Percentiles rank a stretch among this genome's conserved stretches.
These are phyloP conservation scores for Panaeolus papilionaceus DNA, from an alignment of 768 basidiomycete species.

Conservation along the genomic window DNA sequence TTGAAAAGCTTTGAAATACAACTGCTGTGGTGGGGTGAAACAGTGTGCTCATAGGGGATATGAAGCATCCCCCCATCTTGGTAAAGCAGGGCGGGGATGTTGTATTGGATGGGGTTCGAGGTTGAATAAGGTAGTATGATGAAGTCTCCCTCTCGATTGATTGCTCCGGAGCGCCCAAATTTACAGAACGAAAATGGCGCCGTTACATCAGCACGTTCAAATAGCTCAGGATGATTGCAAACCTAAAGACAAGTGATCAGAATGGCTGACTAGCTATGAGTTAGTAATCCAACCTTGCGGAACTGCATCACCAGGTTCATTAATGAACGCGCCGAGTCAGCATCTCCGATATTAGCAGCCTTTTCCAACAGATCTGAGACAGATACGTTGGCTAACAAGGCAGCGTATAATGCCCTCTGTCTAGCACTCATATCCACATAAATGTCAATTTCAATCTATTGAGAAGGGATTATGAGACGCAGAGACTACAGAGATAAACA, in stretches of 20 bases:
- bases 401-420: conserved; percentile 90
- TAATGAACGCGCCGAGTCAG: conserved; percentile 88
- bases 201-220: conserved; percentile 95
- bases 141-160: conserved; percentile 89
- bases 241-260: conserved; percentile 53
- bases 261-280: background rate
- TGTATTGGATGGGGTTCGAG: conserved; percentile 82
- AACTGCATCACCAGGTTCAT: conserved; percentile 99
- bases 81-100: conserved; percentile 78
- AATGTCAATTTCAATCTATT: conserved; percentile 95
- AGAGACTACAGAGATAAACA: background rate
- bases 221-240: conserved; percentile 98
- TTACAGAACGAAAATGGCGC: conserved; percentile 90
- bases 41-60: conserved; percentile 63
- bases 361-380: conserved; percentile 93
- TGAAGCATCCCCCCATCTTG: conserved; percentile 76
- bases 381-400: conserved; percentile 90
- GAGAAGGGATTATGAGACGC: conserved; percentile 8
- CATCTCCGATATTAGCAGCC: conserved; percentile 90
- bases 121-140: conserved; percentile 86
- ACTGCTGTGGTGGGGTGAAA: conserved; percentile 54
- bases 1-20: conserved; percentile 75
- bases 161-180: conserved; percentile 80
- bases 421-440: conserved; percentile 94
- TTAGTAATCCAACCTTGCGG: conserved; percentile 73